These are phyloP conservation scores for Actinomortierella ambigua DNA, from an alignment of 371 early-diverging fungal species.

Conservation along the genomic window DNA sequence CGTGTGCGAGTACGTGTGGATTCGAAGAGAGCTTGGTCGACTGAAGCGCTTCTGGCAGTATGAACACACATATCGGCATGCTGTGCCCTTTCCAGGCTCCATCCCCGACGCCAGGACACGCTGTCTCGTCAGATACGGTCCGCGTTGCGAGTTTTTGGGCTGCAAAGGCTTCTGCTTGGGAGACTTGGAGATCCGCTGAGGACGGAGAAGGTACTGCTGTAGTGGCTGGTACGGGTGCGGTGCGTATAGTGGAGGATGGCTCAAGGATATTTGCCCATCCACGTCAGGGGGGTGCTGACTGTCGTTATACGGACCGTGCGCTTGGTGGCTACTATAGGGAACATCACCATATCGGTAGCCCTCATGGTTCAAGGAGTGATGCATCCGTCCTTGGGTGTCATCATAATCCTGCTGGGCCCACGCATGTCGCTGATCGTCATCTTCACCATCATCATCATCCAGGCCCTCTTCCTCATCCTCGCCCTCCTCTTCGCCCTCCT, in stretches of 20 bases:
- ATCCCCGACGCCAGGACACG: slow-evolving; percentile 29
- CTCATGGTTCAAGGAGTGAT: neutral
- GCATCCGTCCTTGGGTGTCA: neutral
- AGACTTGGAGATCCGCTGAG: slow-evolving; percentile 7
- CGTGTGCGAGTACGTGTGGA: slow-evolving; percentile 78
- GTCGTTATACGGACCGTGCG: neutral
- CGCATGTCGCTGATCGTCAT: slow-evolving; percentile 6
- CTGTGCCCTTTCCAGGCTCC: slow-evolving; percentile 25
- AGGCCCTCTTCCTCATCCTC: slow-evolving; percentile 7
- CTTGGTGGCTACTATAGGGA: neutral
- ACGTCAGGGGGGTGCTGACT: neutral
- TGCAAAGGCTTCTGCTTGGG: slow-evolving; percentile 11
- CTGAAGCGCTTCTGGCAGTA: slow-evolving; percentile 74
- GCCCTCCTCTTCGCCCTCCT: slow-evolving; percentile 8
- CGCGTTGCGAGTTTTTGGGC: slow-evolving; percentile 12
- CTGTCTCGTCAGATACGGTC: slow-evolving; percentile 28
- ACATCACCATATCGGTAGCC: neutral
- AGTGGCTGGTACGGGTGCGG: slow-evolving; percentile 8
- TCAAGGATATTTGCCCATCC: neutral
- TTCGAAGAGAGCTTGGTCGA: slow-evolving; percentile 75
- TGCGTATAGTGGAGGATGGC: slow-evolving; percentile 1
- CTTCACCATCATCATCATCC: slow-evolving; percentile 11
- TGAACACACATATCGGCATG: slow-evolving; percentile 66
- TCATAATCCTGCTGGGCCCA: slow-evolving; percentile 10
- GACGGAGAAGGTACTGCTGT: slow-evolving; percentile 4